Conservation (phyloP, 129 eudicot species). For the Artemisia tridentata region DNA sequence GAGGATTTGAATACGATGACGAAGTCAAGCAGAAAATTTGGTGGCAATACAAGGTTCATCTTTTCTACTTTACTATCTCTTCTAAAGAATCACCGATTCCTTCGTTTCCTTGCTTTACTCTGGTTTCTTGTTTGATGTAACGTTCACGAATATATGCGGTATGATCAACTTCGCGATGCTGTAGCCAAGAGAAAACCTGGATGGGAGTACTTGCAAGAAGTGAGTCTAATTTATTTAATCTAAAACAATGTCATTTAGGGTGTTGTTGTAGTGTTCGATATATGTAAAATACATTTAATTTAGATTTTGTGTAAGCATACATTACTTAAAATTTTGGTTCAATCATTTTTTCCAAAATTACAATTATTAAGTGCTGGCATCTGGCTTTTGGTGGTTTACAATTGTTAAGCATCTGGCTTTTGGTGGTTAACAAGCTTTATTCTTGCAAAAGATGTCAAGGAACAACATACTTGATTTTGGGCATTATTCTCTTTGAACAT, state of each 20-base stretch:
- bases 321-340: constrained; percentile 14
- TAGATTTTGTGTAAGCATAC: not conserved
- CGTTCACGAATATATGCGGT: constrained; percentile 76
- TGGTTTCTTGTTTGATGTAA: constrained; percentile 6
- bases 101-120: not conserved
- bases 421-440: not conserved
- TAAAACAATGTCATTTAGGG: too few species aligned
- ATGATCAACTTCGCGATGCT: constrained; percentile 81
- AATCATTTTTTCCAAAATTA: not conserved
- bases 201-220: constrained; percentile 95
- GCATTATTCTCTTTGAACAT: too few species aligned
- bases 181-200: constrained; percentile 87
- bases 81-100: constrained; percentile 3
- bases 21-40: constrained; percentile 93
- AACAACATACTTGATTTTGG: not conserved
- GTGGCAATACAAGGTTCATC: constrained; percentile 90
- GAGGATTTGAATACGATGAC: constrained; percentile 81
- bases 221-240: constrained; percentile 34
- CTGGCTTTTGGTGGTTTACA: not conserved
- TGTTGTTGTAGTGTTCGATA: constrained; percentile 23
- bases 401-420: constrained; percentile 2
- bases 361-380: not conserved
- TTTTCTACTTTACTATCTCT: not conserved
- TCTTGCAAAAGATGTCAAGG: not conserved
- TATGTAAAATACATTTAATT: constrained; percentile 19